Base-by-base conservation (phyloP, 805 yeast species). In the Metschnikowia continentalis region DNA sequence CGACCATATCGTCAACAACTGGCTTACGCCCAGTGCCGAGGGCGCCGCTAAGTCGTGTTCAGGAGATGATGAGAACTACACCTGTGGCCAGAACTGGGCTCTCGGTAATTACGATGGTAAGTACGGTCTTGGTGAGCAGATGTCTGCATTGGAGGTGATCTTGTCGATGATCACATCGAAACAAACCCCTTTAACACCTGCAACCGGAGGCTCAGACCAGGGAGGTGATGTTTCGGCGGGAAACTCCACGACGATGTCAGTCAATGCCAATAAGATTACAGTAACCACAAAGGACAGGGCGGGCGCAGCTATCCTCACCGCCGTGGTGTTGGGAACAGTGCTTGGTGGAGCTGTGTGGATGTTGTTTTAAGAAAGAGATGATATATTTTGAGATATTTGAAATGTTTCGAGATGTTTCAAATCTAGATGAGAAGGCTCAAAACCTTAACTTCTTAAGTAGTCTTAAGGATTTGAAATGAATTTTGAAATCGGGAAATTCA, bases 221-320 rank as follows among this genome's bases (percentile, higher is more conserved):
- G 59, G 52, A 14, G 35, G 49, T 42, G 60, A 70, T 42, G 57
- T 62, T 6, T 56, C 62, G 20, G 76, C 76, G 1, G 76, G 76
- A 19, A 56, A 54, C 49, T 35, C 32, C 49, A 51, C 58, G 6
- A 14, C 20, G 32, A 23, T 50, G 6, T 56, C 71, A 5, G 65
- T 71, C 32, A 76, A 77, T 52, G 49, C 52, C 39, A 76, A 80
- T 57, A 64, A 62, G 42, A 65, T 84, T 44, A 69, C 65, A 0
- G 81, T 90, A 40, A 72, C 81, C 0, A 66, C 72, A 0, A 82
- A 80, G 53, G 68, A 64, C 51, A 58, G 78, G 60, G 96, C 90
- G 2, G 98, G 98, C 49, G 97, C 97, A 1, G 96, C 95, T 39
- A 74, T 91, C 19, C 67, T 89, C 41, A 92, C 98, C 0, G 92